A percentile compares a stretch with the other conserved stretches of the same genome.
Conservation (phyloP, 2,329 filamentous ascomycete species). For the Sporothrix schenckii region DNA sequence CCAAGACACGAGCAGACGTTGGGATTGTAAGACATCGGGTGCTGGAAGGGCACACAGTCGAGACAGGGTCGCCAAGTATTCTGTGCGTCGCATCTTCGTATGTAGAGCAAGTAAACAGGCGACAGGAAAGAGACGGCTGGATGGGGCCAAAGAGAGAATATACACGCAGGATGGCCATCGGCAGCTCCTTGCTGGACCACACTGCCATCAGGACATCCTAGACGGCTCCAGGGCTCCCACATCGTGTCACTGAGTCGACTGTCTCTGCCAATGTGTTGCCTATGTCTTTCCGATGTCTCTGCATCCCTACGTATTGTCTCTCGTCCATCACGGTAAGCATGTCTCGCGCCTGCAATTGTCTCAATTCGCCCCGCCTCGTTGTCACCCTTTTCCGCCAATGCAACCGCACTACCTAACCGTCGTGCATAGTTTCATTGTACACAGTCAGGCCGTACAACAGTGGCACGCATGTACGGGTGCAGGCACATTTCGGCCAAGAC, state of each 20-base stretch:
- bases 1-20: too few relatives aligned
- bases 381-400: too few relatives aligned
- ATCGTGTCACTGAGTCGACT: neutral
- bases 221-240: neutral
- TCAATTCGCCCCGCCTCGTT: neutral
- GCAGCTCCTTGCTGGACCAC: neutral
- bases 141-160: neutral
- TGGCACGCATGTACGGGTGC: neutral
- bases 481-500: neutral
- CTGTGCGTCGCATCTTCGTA: too few relatives aligned
- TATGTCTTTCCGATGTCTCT: neutral
- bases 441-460: too few relatives aligned
- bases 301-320: slow-evolving; percentile 6
- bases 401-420: neutral
- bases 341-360: slow-evolving; percentile 2
- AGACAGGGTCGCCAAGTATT: neutral
- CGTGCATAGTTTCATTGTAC: neutral
- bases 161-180: neutral
- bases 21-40: neutral
- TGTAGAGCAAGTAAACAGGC: slow-evolving; percentile 5
- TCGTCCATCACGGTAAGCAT: neutral
- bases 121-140: neutral
- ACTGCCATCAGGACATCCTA: neutral
- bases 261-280: neutral
- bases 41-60: neutral